Evolutionary conservation across 2,329 filamentous ascomycete species (phyloP), one percentile per base, ranked within the genome.

Genomic region (Penicillium occitanis): DNA sequence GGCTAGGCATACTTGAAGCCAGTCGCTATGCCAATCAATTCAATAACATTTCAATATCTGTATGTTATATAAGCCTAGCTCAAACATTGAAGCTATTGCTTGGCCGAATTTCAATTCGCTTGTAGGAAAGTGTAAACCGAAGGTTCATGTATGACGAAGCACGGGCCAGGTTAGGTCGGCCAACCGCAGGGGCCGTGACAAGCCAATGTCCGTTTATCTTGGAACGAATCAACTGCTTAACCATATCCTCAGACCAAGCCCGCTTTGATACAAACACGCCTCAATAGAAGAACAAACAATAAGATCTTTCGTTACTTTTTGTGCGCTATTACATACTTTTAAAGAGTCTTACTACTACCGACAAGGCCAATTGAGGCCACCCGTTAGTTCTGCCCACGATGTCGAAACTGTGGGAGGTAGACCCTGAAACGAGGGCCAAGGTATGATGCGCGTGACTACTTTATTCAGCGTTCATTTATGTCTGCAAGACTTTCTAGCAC

Each of bases 321-420:
- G 1, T 14, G n/a, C 19, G n/a, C 30, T 22, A 7, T 33, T 6
- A 5, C n/a, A 22, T 33, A 57, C 19, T 3, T 14, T 11, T 22
- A 5, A 19, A 35, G 11, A 57, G n/a, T 5, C 14, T 5, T 19
- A 5, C 33, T 22, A 22, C 10, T 3, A 19, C 35, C 35, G 28
- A 7, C 35, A 42, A 7, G 57, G 35, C 30, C 57, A 59, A 59
- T 59, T 59, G 35, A 28, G 58, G 28, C 55, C 53, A 10, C 14
- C 25, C 58, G 4, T 17, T 33, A 44, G 7, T 60, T 58, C 59
- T 62, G 63, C 63, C 68, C 67, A 69, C 40, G 10, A 80, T 79
- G 78, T 80, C 87, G 75, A 94, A 93, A 81, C 94, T 97, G 91
- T 99, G 95, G 95, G 95, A 99, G 83, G 93, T 99, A 71, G 95